Evolutionary conservation across 129 eudicot species (phyloP).

Genomic region (Artemisia argyi): DNA sequence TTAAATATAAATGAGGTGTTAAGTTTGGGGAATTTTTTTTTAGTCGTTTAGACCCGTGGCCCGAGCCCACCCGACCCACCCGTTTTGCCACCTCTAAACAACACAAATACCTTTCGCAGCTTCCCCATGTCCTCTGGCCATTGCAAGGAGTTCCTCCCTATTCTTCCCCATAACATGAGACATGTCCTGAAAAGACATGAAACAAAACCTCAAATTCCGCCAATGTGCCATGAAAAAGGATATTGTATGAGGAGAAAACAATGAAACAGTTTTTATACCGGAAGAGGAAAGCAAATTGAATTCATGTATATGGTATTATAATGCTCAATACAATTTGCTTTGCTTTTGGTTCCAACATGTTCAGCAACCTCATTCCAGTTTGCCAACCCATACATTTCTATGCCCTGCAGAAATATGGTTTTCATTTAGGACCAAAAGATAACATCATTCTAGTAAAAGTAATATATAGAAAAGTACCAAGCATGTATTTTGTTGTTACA

Average conservation of each 20-base stretch:
- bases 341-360: conserved; percentile 98
- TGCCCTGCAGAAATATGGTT: conserved; percentile 53
- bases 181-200: conserved; percentile 63
- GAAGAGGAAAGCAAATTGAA: conserved; percentile 93
- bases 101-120: conserved; percentile 59
- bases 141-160: conserved; percentile 94
- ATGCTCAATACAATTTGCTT: conserved; percentile 78
- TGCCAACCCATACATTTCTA: conserved; percentile 96
- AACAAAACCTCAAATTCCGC: conserved; percentile 16
- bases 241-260: background rate
- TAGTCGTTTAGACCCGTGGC: too few species aligned
- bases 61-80: too few species aligned
- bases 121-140: conserved; percentile 82
- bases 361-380: conserved; percentile 99
- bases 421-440: background rate
- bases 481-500: background rate
- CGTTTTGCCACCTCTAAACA: too few species aligned
- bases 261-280: conserved; percentile 49
- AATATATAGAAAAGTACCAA: conserved; percentile 3
- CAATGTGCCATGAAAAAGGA: background rate
- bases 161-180: conserved; percentile 98
- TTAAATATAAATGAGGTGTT: too few species aligned
- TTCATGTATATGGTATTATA: conserved; percentile 75
- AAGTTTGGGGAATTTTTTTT: too few species aligned
- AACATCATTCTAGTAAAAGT: background rate